Evolutionary conservation across 495 filamentous ascomycete genomes (phyloP).

Genomic region (Lepraria neglecta): DNA sequence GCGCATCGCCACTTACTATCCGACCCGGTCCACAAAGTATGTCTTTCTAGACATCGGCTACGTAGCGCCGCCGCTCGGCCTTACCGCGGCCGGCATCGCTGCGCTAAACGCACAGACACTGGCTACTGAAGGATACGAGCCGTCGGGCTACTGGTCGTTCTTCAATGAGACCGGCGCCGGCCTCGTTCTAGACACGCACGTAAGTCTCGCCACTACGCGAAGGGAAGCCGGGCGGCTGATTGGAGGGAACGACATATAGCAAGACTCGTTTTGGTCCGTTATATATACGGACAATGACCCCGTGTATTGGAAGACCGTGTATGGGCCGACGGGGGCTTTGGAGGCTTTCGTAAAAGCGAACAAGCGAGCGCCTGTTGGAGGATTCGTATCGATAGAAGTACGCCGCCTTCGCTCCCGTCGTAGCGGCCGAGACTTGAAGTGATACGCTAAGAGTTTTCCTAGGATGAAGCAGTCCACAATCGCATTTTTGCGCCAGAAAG

Average conservation of each 20-base stretch:
- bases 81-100: constrained; percentile 24
- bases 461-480: neutral
- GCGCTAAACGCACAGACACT: constrained; percentile 26
- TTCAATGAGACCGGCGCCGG: constrained; percentile 27
- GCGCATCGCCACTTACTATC: constrained; percentile 31
- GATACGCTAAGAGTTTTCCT: neutral
- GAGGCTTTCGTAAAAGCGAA: constrained; percentile 7
- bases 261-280: neutral
- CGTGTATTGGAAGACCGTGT: constrained; percentile 14
- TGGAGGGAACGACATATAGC: neutral
- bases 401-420: neutral
- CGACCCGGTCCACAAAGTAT: constrained; percentile 24
- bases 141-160: constrained; percentile 31
- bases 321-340: constrained; percentile 3
- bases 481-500: constrained; percentile 1
- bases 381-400: neutral
- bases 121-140: constrained; percentile 29
- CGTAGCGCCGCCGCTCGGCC: constrained; percentile 23
- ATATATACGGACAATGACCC: constrained; percentile 5
- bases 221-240: neutral
- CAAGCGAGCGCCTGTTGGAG: constrained; percentile 6
- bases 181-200: constrained; percentile 29
- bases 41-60: constrained; percentile 32
- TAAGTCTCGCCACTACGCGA: constrained; percentile 6
- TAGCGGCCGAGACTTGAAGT: neutral